Conservation (phyloP, 352 stramenopile genomes). For the Globisporangium rhizosaccharum region DNA sequence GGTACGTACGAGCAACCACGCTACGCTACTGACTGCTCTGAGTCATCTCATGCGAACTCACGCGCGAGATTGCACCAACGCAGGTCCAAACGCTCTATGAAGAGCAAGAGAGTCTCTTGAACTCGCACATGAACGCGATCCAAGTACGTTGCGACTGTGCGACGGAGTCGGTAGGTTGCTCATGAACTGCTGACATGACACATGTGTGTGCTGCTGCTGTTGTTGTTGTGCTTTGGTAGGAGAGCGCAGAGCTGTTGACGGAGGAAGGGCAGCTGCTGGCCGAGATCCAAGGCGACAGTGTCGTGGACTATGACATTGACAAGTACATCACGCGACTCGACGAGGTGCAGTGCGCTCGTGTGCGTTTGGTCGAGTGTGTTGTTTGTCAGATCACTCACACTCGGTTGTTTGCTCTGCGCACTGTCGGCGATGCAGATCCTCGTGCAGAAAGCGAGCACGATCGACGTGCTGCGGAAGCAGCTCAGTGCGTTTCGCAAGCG, state of each 20-base stretch:
- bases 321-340: slow-evolving; percentile 89
- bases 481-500: slow-evolving; percentile 74
- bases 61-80: not conserved
- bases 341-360: slow-evolving; percentile 30
- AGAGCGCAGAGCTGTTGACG: slow-evolving; percentile 96
- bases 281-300: slow-evolving; percentile 81
- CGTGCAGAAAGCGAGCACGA: slow-evolving; percentile 88
- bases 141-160: slow-evolving; percentile 42
- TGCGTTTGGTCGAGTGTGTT: not conserved
- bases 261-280: slow-evolving; percentile 91
- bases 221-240: slow-evolving; percentile 28
- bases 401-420: not conserved
- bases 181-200: not conserved
- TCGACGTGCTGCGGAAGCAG: slow-evolving; percentile 78
- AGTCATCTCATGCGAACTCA: not conserved
- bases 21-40: not conserved
- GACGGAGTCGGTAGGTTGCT: not conserved
- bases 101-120: slow-evolving; percentile 94
- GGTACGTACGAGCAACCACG: slow-evolving; percentile 17
- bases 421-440: slow-evolving; percentile 69
- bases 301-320: slow-evolving; percentile 94
- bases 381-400: not conserved
- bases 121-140: slow-evolving; percentile 95
- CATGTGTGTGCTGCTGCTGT: not conserved
- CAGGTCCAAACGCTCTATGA: slow-evolving; percentile 92